Percentiles rank a stretch among this genome's conserved stretches.
phyloP scores from a whole-genome alignment of 2,329 filamentous ascomycete genomes.

The Periconia sp. region DNA sequence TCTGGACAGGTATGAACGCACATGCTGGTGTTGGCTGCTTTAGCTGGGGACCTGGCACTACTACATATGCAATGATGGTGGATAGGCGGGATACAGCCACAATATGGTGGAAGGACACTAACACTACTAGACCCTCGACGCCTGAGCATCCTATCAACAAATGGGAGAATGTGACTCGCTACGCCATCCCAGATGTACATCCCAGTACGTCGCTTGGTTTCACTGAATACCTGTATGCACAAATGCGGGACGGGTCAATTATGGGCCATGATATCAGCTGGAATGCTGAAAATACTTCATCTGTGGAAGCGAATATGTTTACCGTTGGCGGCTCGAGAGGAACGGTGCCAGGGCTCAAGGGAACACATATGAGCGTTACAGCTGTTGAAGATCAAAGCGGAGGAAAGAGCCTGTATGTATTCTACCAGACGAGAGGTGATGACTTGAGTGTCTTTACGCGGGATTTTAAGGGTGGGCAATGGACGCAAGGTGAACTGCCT shows the following conservation, averaged over 20 bases:
- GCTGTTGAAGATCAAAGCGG: slow-evolving; percentile 30
- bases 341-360: slow-evolving; percentile 39
- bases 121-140: slow-evolving; percentile 36
- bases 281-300: slow-evolving; percentile 47
- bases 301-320: slow-evolving; percentile 35
- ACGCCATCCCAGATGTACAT: slow-evolving; percentile 43
- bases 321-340: slow-evolving; percentile 36
- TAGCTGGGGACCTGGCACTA: slow-evolving; percentile 47
- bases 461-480: slow-evolving; percentile 32
- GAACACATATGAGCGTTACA: slow-evolving; percentile 50
- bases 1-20: slow-evolving; percentile 48
- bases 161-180: slow-evolving; percentile 39
- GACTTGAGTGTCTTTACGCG: slow-evolving; percentile 40
- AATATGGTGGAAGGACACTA: slow-evolving; percentile 54
- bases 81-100: slow-evolving; percentile 46
- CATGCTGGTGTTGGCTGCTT: slow-evolving; percentile 54
- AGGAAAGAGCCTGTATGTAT: slow-evolving; percentile 38
- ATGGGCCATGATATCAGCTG: slow-evolving; percentile 49
- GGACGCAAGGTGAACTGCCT: slow-evolving; percentile 33
- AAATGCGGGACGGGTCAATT: slow-evolving; percentile 44
- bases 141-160: slow-evolving; percentile 47
- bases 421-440: slow-evolving; percentile 36
- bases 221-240: slow-evolving; percentile 52
- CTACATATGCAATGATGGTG: slow-evolving; percentile 53
- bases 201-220: slow-evolving; percentile 50